Conservation (phyloP, 768 basidiomycete genomes). For the Suillus weaverae region DNA sequence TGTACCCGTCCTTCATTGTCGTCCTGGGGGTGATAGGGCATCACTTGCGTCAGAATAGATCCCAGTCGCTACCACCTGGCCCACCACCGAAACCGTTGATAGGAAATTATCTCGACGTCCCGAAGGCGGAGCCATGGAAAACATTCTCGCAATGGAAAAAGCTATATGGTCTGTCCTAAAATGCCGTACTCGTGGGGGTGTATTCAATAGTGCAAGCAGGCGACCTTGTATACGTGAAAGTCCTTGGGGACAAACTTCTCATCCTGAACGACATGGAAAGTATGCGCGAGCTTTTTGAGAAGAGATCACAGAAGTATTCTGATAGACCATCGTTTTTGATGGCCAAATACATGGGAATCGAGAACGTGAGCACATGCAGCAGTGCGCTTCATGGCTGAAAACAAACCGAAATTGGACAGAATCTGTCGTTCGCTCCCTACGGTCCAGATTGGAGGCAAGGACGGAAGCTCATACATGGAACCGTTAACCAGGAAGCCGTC, state of each 20-base stretch:
- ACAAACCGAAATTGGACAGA: not conserved
- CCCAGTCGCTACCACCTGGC: slow-evolving; percentile 28
- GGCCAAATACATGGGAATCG: slow-evolving; percentile 10
- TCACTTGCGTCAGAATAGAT: not conserved
- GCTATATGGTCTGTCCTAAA: slow-evolving; percentile 10
- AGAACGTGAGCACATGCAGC: not conserved
- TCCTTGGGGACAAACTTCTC: slow-evolving; percentile 15
- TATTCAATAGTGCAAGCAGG: slow-evolving; percentile 5
- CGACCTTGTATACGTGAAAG: slow-evolving; percentile 18
- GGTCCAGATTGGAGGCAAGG: slow-evolving; percentile 14
- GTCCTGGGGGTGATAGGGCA: not conserved
- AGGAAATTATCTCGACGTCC: slow-evolving; percentile 28
- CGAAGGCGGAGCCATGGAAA: slow-evolving; percentile 22
- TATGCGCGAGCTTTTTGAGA: slow-evolving; percentile 32
- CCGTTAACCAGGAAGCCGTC: slow-evolving; percentile 5
- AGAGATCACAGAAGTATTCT: slow-evolving; percentile 26
- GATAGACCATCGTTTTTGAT: slow-evolving; percentile 10
- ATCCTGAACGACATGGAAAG: slow-evolving; percentile 27
- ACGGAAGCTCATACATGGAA: slow-evolving; percentile 8
- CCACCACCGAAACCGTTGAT: slow-evolving; percentile 25
- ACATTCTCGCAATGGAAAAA: slow-evolving; percentile 25
- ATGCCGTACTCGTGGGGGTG: not conserved
- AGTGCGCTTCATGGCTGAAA: not conserved
- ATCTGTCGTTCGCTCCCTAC: slow-evolving; percentile 16
- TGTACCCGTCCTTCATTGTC: not conserved